Base-by-base conservation (phyloP, 176 grass and related monocot species). In the Avena insularis region DNA sequence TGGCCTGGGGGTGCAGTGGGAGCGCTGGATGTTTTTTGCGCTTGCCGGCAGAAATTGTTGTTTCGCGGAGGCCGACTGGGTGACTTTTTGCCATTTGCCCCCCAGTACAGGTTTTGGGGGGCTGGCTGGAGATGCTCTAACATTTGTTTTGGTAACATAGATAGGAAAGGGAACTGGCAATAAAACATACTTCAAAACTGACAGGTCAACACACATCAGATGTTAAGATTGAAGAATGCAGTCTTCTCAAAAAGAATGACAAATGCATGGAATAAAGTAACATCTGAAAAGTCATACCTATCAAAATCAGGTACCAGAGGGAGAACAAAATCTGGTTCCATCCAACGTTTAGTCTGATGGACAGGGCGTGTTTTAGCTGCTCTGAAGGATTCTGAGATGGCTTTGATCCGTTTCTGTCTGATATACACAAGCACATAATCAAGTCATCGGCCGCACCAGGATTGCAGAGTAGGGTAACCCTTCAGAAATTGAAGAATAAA, bases 331-430 rank as follows among this genome's bases (percentile, higher is more conserved):
- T 89, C 92, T 62, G 81, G 77, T 85, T 94, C 85, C 83, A 96
- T 87, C 72, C 84, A 90, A 90, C 86, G 91, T 65, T 96, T 99
- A 62, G 97, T 94, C 82, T 96, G 97, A 91, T 99, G 92, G 71
- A 96, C 89, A 85, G 94, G 97, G 12, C 9, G 89, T 65, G 95
- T 79, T 85, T 99, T 96, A 29, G 97, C 97, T 75, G 92, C 94
- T 89, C 72, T 94, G 83, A 99, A 99, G 59, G 97, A 99, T 75
- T 96, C 91, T 81, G 93, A 94, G 70, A 99, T 94, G 61, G 94
- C 89, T 80, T 95, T 91, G 81, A 99, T 99, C 83, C 96, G 90
- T 74, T 94, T 96, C 47, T 96, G 92, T 95, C 97, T 99, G 90
- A 59, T 80, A 85, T 71, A 88, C 85, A 85, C 20, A 75, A 54